Evolutionary conservation across 768 basidiomycete genomes (phyloP).

Genomic region (Neoboletus brunneissimus): DNA sequence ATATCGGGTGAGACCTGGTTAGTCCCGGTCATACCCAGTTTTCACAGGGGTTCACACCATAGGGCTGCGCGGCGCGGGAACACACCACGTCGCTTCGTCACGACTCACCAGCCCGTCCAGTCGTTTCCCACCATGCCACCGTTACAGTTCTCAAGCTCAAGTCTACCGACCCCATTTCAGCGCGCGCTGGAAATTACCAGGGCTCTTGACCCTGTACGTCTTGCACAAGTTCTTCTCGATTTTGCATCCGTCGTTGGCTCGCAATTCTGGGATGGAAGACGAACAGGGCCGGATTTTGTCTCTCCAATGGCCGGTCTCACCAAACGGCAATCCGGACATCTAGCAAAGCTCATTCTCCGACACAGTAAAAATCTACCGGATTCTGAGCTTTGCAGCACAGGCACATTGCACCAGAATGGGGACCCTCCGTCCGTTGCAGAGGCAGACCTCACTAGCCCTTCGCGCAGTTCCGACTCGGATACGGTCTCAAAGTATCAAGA

Average conservation of each 20-base stretch:
- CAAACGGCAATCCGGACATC: constrained; percentile 18
- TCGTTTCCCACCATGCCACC: neutral
- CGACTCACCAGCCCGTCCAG: no score
- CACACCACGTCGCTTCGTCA: no score
- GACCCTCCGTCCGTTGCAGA: neutral
- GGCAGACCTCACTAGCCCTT: neutral
- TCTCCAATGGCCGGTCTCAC: constrained; percentile 17
- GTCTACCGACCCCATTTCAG: neutral
- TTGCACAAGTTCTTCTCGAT: constrained; percentile 15
- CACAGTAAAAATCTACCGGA: constrained; percentile 7
- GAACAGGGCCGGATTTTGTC: constrained; percentile 20
- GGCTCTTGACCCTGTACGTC: constrained; percentile 8
- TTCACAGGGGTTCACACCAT: no score
- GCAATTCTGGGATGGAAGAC: constrained; percentile 20
- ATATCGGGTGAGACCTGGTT: no score
- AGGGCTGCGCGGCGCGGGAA: no score
- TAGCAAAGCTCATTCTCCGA: constrained; percentile 13
- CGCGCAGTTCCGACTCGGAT: neutral
- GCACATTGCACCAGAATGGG: neutral
- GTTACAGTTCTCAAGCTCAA: neutral
- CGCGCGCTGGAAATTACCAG: constrained; percentile 3
- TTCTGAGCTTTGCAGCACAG: neutral
- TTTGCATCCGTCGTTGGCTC: constrained; percentile 13
- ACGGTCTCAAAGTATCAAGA: neutral
- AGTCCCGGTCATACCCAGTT: no score